Evolutionary conservation across 1,284 basidiomycete species (phyloP).

Genomic region (Austroboletus niveus): DNA sequence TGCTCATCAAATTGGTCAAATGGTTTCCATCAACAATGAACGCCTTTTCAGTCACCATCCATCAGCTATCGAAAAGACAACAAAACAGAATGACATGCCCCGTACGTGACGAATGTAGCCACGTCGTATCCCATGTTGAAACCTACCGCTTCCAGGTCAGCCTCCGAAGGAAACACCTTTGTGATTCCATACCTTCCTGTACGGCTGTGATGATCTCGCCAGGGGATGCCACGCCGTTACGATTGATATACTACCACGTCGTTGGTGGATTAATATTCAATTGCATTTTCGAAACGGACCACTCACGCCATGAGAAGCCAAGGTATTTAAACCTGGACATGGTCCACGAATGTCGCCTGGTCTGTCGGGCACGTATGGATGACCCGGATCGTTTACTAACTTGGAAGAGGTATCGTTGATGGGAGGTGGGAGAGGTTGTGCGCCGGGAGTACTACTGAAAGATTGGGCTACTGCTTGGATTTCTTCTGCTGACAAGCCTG

Average conservation of each 20-base stretch:
- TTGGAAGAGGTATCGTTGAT: conserved; percentile 28
- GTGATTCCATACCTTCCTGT: conserved; percentile 16
- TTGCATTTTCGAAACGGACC: not conserved
- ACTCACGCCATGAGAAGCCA: conserved; percentile 44
- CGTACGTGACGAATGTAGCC: conserved; percentile 25
- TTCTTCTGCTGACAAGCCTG: conserved; percentile 16
- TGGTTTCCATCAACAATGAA: conserved; percentile 29
- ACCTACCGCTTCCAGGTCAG: conserved; percentile 6
- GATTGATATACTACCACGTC: conserved; percentile 18
- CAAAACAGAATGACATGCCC: conserved; percentile 7
- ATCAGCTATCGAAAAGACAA: not conserved
- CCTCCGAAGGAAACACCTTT: accelerated
- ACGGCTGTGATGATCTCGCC: conserved; percentile 27
- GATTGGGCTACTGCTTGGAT: conserved; percentile 9
- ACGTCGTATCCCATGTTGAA: conserved; percentile 28
- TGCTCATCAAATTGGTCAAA: conserved; percentile 28
- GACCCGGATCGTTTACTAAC: conserved; percentile 21
- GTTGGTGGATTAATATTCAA: not conserved
- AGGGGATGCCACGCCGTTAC: conserved; percentile 22
- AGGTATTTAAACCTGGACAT: conserved; percentile 47
- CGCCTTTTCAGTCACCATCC: conserved; percentile 3
- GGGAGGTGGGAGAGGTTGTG: conserved; percentile 24
- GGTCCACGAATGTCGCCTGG: conserved; percentile 39
- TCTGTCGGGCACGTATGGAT: conserved; percentile 16
- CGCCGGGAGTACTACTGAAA: conserved; percentile 21